phyloP scores from a whole-genome alignment of 441 rosid species.

The Theobroma grandiflorum region DNA sequence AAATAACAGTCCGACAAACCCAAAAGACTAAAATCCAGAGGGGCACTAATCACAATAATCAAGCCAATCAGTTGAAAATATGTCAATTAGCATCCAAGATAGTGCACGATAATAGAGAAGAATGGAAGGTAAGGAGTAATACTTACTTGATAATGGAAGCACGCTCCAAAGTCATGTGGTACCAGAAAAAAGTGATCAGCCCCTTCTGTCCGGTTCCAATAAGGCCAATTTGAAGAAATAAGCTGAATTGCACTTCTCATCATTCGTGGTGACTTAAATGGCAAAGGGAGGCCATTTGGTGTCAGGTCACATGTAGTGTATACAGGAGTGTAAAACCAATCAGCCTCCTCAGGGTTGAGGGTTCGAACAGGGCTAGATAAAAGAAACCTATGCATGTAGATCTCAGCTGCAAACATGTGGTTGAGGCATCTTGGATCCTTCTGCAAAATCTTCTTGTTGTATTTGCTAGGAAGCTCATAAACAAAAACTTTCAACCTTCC shows the following conservation, averaged over 20 bases:
- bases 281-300: constrained; percentile 78
- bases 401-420: constrained; percentile 89
- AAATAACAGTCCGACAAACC: constrained; percentile 16
- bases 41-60: constrained; percentile 1
- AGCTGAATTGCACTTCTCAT: constrained; percentile 89
- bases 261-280: constrained; percentile 81
- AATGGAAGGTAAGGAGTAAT: not conserved
- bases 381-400: constrained; percentile 78
- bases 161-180: constrained; percentile 84
- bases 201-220: constrained; percentile 82
- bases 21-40: not conserved
- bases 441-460: constrained; percentile 79
- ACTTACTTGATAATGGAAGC: constrained; percentile 79
- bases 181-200: constrained; percentile 78
- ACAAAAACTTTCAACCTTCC: constrained; percentile 84
- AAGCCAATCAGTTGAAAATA: constrained; percentile 8
- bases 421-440: constrained; percentile 75
- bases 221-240: constrained; percentile 84
- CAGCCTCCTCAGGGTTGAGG: constrained; percentile 82
- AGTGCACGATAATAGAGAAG: not conserved
- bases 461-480: constrained; percentile 82
- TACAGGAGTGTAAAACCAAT: constrained; percentile 84
- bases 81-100: not conserved
- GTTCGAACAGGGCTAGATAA: constrained; percentile 80
- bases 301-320: constrained; percentile 84